A percentile compares a stretch with the other conserved stretches of the same genome.
Conservation (phyloP, 2,329 filamentous ascomycete species). For the Macroventuria anomochaeta region DNA sequence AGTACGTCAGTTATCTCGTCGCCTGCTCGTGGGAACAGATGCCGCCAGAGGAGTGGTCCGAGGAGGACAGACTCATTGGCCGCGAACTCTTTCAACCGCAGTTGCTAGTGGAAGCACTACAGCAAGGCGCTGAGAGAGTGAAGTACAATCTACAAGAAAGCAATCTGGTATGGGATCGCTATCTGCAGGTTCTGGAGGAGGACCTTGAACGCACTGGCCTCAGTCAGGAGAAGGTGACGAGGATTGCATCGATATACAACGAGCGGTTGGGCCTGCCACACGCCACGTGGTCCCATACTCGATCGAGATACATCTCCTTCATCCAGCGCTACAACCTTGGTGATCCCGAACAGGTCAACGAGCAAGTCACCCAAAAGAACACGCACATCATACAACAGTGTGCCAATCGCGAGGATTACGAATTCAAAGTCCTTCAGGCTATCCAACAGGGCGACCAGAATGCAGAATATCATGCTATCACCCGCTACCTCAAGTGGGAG, state of each 20-base stretch:
- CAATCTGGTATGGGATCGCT: slow-evolving; percentile 79
- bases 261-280: slow-evolving; percentile 76
- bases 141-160: slow-evolving; percentile 79
- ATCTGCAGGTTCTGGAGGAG: slow-evolving; percentile 74
- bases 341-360: slow-evolving; percentile 78
- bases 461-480: slow-evolving; percentile 61
- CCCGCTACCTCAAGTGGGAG: slow-evolving; percentile 87
- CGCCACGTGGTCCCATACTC: slow-evolving; percentile 75
- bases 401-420: slow-evolving; percentile 69
- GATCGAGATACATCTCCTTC: slow-evolving; percentile 76
- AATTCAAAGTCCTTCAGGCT: slow-evolving; percentile 69
- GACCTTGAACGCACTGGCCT: slow-evolving; percentile 65
- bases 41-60: slow-evolving; percentile 56
- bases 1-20: slow-evolving; percentile 77
- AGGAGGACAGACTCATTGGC: slow-evolving; percentile 72
- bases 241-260: slow-evolving; percentile 72
- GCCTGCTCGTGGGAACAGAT: slow-evolving; percentile 65
- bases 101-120: slow-evolving; percentile 71
- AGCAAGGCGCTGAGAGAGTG: slow-evolving; percentile 73
- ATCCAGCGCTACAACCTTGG: slow-evolving; percentile 72
- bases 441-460: slow-evolving; percentile 62
- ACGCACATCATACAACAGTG: slow-evolving; percentile 69
- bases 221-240: slow-evolving; percentile 63
- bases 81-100: slow-evolving; percentile 75
- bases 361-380: slow-evolving; percentile 68